Conservation (phyloP, 352 stramenopile genomes). For the Aphanomyces invadans region DNA sequence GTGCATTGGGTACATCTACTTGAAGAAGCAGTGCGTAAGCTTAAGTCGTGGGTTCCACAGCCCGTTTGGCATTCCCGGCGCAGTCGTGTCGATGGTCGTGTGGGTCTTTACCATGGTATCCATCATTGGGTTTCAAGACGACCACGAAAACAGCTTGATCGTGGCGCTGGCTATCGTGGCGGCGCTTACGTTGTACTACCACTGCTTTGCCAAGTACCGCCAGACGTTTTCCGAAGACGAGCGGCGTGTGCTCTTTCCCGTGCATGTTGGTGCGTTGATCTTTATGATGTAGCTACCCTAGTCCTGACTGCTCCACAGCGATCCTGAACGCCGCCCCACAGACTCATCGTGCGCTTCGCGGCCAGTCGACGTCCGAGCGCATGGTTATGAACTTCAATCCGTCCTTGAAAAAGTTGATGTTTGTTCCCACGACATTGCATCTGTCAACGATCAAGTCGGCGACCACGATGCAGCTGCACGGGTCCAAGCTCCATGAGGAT, state of each 20-base stretch:
- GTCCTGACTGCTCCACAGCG: no score
- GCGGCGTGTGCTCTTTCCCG: constrained; percentile 30
- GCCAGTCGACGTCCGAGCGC: background rate
- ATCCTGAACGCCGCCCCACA: background rate
- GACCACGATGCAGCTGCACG: background rate
- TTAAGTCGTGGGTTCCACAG: constrained; percentile 25
- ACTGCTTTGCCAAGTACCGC: constrained; percentile 27
- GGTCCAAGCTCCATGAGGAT: background rate
- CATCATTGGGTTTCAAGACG: constrained; percentile 28
- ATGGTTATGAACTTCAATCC: background rate
- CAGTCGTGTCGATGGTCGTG: constrained; percentile 18
- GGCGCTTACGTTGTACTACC: constrained; percentile 26
- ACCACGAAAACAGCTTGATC: constrained; percentile 20
- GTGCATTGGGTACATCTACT: constrained; percentile 32
- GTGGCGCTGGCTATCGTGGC: constrained; percentile 16
- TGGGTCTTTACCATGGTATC: constrained; percentile 20
- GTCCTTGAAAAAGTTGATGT: background rate
- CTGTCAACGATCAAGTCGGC: background rate
- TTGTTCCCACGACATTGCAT: background rate
- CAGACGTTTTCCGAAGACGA: constrained; percentile 34
- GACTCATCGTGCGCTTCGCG: background rate
- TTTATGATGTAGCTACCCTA: no score
- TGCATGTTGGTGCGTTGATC: constrained; percentile 25
- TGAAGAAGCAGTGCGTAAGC: constrained; percentile 26
- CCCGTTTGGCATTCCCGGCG: constrained; percentile 26